phyloP scores from a whole-genome alignment of 2,329 filamentous ascomycete species.

The Fusarium concolor region DNA sequence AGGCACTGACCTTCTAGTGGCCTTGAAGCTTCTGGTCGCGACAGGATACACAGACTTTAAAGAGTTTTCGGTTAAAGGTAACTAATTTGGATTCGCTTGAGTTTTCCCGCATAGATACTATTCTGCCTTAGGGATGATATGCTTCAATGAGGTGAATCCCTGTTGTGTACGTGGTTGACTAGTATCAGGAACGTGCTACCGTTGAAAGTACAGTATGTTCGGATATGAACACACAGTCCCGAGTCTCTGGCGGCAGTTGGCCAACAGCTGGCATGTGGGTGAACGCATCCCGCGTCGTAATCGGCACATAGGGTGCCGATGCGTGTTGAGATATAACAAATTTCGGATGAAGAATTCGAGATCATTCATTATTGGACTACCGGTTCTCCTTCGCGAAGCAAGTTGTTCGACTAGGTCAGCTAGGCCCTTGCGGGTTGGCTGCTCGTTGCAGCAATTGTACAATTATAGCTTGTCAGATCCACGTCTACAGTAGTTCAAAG shows the following conservation, averaged over 20 bases:
- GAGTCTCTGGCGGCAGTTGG: conserved; percentile 29
- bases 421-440: neutral
- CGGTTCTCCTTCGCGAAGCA: neutral
- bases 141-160: neutral
- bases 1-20: conserved; percentile 31
- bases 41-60: conserved; percentile 22
- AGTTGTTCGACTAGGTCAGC: neutral
- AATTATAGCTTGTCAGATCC: neutral
- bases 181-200: conserved; percentile 38
- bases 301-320: conserved; percentile 11
- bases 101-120: neutral
- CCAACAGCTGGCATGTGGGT: conserved; percentile 41
- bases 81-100: conserved; percentile 1
- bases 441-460: neutral
- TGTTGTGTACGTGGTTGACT: conserved; percentile 14
- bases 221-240: conserved; percentile 10
- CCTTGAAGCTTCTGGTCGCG: conserved; percentile 5
- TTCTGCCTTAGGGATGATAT: neutral
- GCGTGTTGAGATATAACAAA: neutral
- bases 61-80: conserved; percentile 16
- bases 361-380: neutral
- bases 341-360: neutral
- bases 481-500: neutral
- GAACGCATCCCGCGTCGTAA: conserved; percentile 35
- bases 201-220: neutral